Percentiles rank a stretch among this genome's conserved stretches.
Evolutionary conservation across 352 stramenopile genomes (phyloP).

Genomic region (Phytophthora fragariaefolia): DNA sequence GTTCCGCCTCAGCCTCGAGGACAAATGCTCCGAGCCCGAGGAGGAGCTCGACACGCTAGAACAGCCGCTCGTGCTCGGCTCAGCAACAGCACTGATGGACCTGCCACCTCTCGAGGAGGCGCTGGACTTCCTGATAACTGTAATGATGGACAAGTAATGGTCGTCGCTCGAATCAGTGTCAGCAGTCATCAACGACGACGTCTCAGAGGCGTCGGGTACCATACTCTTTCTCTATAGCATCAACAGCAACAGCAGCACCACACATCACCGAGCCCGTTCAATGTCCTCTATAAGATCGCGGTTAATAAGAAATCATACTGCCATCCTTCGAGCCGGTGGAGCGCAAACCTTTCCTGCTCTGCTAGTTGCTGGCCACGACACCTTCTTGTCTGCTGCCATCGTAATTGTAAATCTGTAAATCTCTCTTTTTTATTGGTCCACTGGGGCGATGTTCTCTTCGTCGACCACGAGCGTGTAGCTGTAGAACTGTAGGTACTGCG

Average conservation of each 20-base stretch:
- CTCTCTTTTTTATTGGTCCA: conserved; percentile 33
- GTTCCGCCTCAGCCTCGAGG: conserved; percentile 17
- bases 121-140: conserved; percentile 60
- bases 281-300: conserved; percentile 32
- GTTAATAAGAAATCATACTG: conserved; percentile 18
- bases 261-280: conserved; percentile 3
- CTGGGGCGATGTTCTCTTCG: conserved; percentile 69
- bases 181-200: background rate
- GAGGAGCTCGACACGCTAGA: conserved; percentile 19
- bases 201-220: conserved; percentile 7
- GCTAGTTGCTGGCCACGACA: conserved; percentile 11
- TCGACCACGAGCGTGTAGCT: conserved; percentile 84
- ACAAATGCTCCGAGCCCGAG: conserved; percentile 19
- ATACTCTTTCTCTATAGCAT: background rate
- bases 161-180: background rate
- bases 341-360: background rate
- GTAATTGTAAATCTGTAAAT: background rate
- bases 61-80: conserved; percentile 7
- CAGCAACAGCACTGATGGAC: conserved; percentile 22
- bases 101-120: conserved; percentile 55
- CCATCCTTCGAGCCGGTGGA: background rate
- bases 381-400: conserved; percentile 13
- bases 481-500: conserved; percentile 85
- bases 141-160: conserved; percentile 41
- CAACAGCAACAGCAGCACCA: background rate